Evolutionary conservation across 208 protist genomes (phyloP).

Genomic region (Crithidia acanthocephali): DNA sequence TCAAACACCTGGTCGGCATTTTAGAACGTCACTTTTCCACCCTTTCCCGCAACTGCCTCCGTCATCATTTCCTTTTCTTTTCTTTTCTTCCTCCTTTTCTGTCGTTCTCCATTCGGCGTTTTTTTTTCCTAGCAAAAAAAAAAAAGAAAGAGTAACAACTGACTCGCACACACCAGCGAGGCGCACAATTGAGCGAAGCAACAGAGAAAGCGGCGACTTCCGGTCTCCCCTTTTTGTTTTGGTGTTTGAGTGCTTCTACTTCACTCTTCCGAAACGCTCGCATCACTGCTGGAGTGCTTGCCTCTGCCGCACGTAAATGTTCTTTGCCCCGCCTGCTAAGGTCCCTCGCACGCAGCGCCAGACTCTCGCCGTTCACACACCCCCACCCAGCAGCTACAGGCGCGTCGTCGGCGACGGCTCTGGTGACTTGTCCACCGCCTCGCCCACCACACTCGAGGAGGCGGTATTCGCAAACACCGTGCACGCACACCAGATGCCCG

Average conservation of each 20-base stretch:
- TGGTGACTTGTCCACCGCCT: slow-evolving; percentile 11
- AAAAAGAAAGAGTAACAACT: no score
- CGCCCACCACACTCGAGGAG: slow-evolving; percentile 29
- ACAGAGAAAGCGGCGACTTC: no score
- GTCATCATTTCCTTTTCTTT: background rate
- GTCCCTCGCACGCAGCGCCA: slow-evolving; percentile 77
- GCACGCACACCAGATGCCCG: slow-evolving; percentile 4
- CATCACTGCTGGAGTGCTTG: no score
- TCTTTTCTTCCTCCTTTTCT: background rate
- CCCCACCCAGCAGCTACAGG: slow-evolving; percentile 26
- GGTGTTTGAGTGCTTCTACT: no score
- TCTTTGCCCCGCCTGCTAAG: slow-evolving; percentile 65
- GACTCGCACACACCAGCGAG: no score
- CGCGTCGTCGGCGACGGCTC: slow-evolving; percentile 17
- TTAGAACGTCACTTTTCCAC: no score
- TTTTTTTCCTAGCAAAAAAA: background rate
- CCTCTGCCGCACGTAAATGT: no score
- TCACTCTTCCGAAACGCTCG: no score
- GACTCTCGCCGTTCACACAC: slow-evolving; percentile 20
- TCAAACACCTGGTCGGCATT: no score
- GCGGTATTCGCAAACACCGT: slow-evolving; percentile 15
- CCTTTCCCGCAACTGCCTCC: no score
- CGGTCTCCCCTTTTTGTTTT: slow-evolving; percentile 2
- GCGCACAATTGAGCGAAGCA: no score
- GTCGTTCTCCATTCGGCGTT: background rate